These are phyloP conservation scores for Beauveria scarabaeidicola DNA, from an alignment of 2,329 filamentous ascomycete genomes.

Conservation along the genomic window DNA sequence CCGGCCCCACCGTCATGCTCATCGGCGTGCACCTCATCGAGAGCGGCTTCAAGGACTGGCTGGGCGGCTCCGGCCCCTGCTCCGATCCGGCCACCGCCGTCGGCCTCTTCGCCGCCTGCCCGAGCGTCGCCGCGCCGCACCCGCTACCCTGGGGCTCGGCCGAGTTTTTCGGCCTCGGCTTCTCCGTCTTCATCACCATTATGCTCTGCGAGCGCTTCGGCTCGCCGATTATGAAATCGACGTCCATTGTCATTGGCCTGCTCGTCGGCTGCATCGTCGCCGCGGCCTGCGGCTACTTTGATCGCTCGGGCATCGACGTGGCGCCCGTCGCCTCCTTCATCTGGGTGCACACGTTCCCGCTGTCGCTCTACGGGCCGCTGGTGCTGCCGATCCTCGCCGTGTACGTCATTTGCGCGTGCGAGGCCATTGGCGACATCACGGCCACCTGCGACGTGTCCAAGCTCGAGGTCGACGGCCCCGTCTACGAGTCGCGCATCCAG, in stretches of 20 bases:
- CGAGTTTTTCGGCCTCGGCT: constrained; percentile 70
- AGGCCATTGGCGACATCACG: constrained; percentile 72
- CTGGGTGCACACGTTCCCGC: constrained; percentile 70
- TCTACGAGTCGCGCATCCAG: constrained; percentile 71
- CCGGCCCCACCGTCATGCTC: constrained; percentile 59
- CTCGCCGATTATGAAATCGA: constrained; percentile 76
- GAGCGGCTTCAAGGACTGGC: constrained; percentile 69
- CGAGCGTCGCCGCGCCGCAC: constrained; percentile 58
- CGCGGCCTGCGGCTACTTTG: constrained; percentile 70
- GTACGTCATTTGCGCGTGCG: constrained; percentile 66
- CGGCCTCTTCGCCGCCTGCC: constrained; percentile 56
- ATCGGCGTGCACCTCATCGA: constrained; percentile 68
- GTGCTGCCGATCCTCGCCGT: constrained; percentile 63
- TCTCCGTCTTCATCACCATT: constrained; percentile 72
- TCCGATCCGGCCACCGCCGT: constrained; percentile 35
- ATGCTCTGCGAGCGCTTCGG: constrained; percentile 75
- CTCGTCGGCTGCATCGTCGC: constrained; percentile 71
- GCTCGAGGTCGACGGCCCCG: constrained; percentile 61
- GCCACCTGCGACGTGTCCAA: constrained; percentile 74
- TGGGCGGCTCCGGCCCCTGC: constrained; percentile 60
- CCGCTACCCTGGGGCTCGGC: constrained; percentile 70
- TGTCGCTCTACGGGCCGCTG: constrained; percentile 63
- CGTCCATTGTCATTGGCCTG: constrained; percentile 65
- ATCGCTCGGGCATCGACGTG: constrained; percentile 58
- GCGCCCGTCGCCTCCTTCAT: constrained; percentile 67